Conservation (phyloP, 352 stramenopile species). For the Pythium rishiriense region DNA sequence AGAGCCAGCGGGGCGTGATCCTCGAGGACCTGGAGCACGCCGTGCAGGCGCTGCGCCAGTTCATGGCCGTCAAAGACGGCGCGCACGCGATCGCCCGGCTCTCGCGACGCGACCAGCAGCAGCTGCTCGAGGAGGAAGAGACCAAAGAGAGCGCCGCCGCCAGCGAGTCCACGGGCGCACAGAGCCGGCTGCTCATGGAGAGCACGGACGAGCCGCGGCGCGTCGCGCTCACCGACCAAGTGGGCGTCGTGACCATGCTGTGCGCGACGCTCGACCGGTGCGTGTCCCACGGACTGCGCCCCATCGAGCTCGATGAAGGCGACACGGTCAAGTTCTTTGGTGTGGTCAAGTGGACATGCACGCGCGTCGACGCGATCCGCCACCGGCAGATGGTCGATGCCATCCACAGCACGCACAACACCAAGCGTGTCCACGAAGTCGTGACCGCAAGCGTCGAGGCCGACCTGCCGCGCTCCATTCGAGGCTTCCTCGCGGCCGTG, state of each 20-base stretch:
- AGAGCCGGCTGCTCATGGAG: constrained; percentile 50
- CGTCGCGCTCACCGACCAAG: constrained; percentile 70
- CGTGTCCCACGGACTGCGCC: constrained; percentile 60
- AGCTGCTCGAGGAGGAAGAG: constrained; percentile 22
- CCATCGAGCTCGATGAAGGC: constrained; percentile 50
- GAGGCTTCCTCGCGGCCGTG: constrained; percentile 64
- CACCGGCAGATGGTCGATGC: constrained; percentile 66
- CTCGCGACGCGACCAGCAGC: constrained; percentile 17
- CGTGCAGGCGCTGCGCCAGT: constrained; percentile 56
- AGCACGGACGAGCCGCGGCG: constrained; percentile 70
- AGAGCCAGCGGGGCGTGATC: constrained; percentile 74
- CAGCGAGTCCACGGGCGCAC: neutral
- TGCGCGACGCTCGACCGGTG: constrained; percentile 77
- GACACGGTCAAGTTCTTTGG: constrained; percentile 86
- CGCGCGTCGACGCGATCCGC: constrained; percentile 68
- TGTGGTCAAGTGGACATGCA: constrained; percentile 86
- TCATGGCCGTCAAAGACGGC: constrained; percentile 43
- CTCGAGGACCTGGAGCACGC: constrained; percentile 80
- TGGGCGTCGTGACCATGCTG: constrained; percentile 67
- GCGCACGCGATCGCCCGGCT: constrained; percentile 3
- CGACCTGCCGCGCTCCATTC: constrained; percentile 67
- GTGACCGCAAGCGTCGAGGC: constrained; percentile 72
- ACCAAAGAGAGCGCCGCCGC: constrained; percentile 6
- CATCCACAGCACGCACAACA: constrained; percentile 41
- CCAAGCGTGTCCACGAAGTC: constrained; percentile 54